Evolutionary conservation across 1,139 yeast genomes (phyloP).

Genomic region (Saccharomyces pastorianus): DNA sequence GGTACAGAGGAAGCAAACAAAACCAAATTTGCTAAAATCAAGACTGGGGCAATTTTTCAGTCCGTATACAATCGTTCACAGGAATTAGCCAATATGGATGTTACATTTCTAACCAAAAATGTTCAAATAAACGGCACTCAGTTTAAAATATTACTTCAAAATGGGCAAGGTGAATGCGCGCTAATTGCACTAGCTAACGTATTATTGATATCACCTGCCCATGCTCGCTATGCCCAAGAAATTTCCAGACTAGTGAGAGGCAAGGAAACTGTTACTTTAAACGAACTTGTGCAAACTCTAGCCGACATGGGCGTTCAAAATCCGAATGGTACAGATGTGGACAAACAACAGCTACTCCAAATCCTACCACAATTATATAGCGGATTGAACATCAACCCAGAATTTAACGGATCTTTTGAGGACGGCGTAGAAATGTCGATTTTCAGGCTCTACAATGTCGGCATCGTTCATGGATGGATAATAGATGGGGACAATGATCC

Average conservation of each 20-base stretch:
- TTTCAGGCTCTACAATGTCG: slow-evolving; percentile 39
- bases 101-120: slow-evolving; percentile 26
- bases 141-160: slow-evolving; percentile 63
- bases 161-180: slow-evolving; percentile 84
- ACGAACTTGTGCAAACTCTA: slow-evolving; percentile 37
- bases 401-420: slow-evolving; percentile 56
- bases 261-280: slow-evolving; percentile 22
- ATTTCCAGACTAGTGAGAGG: slow-evolving; percentile 26
- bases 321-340: slow-evolving; percentile 13
- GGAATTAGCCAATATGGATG: neutral
- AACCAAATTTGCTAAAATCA: neutral
- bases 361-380: slow-evolving; percentile 57
- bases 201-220: slow-evolving; percentile 43
- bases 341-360: slow-evolving; percentile 29
- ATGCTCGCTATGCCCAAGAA: slow-evolving; percentile 21
- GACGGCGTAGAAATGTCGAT: slow-evolving; percentile 37
- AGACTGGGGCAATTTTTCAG: neutral
- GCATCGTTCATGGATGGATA: slow-evolving; percentile 46
- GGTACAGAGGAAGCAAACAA: neutral
- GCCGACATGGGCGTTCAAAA: slow-evolving; percentile 38
- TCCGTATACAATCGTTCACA: neutral
- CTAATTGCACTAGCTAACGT: slow-evolving; percentile 74
- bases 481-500: slow-evolving; percentile 32
- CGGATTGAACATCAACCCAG: slow-evolving; percentile 68
- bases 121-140: slow-evolving; percentile 33